These are phyloP conservation scores for Ogataea paraovalis DNA, from an alignment of 805 yeast species.

Conservation along the genomic window DNA sequence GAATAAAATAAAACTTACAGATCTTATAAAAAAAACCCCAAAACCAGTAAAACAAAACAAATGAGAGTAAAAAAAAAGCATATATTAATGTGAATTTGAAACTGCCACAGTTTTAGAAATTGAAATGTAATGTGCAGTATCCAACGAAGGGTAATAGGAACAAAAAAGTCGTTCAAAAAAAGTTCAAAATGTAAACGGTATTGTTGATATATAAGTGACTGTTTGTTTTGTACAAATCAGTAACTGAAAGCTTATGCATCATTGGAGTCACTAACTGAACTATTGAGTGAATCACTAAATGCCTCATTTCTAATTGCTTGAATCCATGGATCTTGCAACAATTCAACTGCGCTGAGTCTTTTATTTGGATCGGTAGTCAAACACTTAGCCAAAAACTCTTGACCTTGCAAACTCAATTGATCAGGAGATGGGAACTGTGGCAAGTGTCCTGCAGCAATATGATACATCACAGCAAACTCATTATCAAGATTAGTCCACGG, in stretches of 20 bases:
- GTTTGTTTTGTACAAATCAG: no score
- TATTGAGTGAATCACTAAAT: constrained; percentile 42
- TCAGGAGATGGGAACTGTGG: constrained; percentile 81
- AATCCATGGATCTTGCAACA: constrained; percentile 89
- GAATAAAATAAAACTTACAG: no score
- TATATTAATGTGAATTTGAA: no score
- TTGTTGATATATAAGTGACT: no score
- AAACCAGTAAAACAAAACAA: not conserved
- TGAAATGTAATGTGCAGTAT: no score
- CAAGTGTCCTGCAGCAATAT: constrained; percentile 90
- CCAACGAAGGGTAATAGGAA: no score
- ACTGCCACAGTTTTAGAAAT: no score
- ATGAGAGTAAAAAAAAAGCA: no score
- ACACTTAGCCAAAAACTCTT: constrained; percentile 66
- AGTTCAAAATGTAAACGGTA: no score
- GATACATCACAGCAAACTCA: constrained; percentile 98
- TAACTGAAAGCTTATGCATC: no score
- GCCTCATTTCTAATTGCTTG: constrained; percentile 65
- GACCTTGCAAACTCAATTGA: constrained; percentile 74
- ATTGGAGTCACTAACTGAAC: constrained; percentile 15
- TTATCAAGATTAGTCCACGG: constrained; percentile 97
- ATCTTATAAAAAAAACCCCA: not conserved
- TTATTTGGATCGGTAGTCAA: constrained; percentile 77
- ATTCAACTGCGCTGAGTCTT: constrained; percentile 80
- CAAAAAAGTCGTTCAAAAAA: no score